Conservation (phyloP, 1,284 basidiomycete genomes). For the Fomitiporia mediterranea region DNA sequence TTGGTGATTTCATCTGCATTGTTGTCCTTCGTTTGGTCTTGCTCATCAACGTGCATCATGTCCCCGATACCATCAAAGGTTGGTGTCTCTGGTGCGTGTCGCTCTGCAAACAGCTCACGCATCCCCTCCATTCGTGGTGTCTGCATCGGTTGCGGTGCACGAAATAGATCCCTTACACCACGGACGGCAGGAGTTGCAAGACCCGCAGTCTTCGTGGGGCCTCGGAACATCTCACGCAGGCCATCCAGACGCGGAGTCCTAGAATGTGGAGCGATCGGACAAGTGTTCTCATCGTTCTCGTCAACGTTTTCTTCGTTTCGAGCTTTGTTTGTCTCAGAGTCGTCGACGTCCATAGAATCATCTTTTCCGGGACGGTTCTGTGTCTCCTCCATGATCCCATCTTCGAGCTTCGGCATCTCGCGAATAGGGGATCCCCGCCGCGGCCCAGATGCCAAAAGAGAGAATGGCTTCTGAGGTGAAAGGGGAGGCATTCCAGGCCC, state of each 20-base stretch:
- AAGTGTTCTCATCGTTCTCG: slow-evolving; percentile 2
- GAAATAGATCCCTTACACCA: slow-evolving; percentile 35
- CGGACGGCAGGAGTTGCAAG: slow-evolving; percentile 29
- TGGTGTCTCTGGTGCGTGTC: slow-evolving; percentile 18
- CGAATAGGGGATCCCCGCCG: neutral
- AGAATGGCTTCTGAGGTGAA: slow-evolving; percentile 29
- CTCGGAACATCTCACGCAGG: slow-evolving; percentile 32
- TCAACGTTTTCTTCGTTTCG: slow-evolving; percentile 15
- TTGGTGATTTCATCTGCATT: slow-evolving; percentile 21
- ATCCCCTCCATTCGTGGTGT: slow-evolving; percentile 36
- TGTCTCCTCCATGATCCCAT: slow-evolving; percentile 12
- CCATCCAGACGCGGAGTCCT: slow-evolving; percentile 32
- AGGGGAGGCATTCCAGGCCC: slow-evolving; percentile 7
- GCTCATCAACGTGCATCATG: slow-evolving; percentile 17
- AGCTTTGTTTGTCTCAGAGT: slow-evolving; percentile 16
- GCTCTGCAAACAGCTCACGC: slow-evolving; percentile 29
- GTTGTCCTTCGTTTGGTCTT: slow-evolving; percentile 17
- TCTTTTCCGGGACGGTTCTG: slow-evolving; percentile 7
- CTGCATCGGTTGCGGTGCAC: slow-evolving; percentile 16
- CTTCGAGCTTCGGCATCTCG: slow-evolving; percentile 11
- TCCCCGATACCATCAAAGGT: slow-evolving; percentile 19
- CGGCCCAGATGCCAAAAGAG: slow-evolving; percentile 28
- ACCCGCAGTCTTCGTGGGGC: slow-evolving; percentile 12
- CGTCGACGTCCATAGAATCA: slow-evolving; percentile 1
- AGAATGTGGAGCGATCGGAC: slow-evolving; percentile 14